Conservation (phyloP, 352 stramenopile species). For the Phytopythium litorale region DNA sequence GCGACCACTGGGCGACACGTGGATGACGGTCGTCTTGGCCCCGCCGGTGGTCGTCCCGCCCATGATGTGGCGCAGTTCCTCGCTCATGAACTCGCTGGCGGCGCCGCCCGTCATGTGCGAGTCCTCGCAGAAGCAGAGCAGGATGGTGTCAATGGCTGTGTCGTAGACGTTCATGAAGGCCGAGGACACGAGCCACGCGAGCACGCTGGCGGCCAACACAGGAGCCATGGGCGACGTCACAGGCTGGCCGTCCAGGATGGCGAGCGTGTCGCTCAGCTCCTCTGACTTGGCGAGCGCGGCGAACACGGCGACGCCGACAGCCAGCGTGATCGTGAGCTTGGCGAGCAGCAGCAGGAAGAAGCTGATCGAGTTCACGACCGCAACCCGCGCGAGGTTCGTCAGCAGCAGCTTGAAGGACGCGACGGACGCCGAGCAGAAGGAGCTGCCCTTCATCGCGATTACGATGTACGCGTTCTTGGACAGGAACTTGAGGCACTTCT, state of each 20-base stretch:
- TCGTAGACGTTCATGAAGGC: conserved; percentile 95
- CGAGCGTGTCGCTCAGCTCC: conserved; percentile 19
- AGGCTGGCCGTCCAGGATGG: conserved; percentile 59
- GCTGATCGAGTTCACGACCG: conserved; percentile 89
- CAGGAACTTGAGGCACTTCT: conserved; percentile 96
- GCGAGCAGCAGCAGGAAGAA: conserved; percentile 93
- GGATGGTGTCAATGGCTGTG: conserved; percentile 93
- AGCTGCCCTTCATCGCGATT: conserved; percentile 75
- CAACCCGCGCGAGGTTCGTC: conserved; percentile 88
- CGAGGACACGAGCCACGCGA: conserved; percentile 89
- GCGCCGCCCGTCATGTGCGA: conserved; percentile 51
- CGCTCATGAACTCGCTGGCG: conserved; percentile 77
- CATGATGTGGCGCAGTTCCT: conserved; percentile 65
- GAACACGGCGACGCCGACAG: conserved; percentile 41
- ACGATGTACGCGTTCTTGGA: conserved; percentile 96
- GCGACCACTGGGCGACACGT: conserved; percentile 14
- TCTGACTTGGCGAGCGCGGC: conserved; percentile 32
- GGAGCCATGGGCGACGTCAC: conserved; percentile 90
- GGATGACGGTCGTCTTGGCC: conserved; percentile 34
- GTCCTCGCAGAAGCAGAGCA: conserved; percentile 97
- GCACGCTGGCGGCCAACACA: conserved; percentile 70
- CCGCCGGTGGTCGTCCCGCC: conserved; percentile 13
- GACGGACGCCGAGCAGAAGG: conserved; percentile 88
- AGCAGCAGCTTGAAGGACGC: conserved; percentile 94
- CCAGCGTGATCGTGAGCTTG: conserved; percentile 85